Percentiles rank a stretch among this genome's conserved stretches.
Evolutionary conservation across 2,329 filamentous ascomycete species (phyloP).

Genomic region (Pestalotiopsis sp.): DNA sequence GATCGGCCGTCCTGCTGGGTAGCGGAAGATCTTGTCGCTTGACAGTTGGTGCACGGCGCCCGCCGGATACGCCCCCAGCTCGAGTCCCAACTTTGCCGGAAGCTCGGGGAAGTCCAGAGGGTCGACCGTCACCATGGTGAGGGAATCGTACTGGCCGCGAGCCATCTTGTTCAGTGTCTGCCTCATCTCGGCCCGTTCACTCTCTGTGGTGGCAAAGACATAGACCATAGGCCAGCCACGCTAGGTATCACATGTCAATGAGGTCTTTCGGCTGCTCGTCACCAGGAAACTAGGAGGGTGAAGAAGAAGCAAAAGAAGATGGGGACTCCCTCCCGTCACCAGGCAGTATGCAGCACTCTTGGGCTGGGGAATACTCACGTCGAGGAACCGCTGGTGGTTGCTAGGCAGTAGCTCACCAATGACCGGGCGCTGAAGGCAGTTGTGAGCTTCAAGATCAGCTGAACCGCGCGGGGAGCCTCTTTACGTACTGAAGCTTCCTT

Average conservation of each 20-base stretch:
- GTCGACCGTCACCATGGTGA: conserved; percentile 39
- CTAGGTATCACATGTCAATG: conserved; percentile 7
- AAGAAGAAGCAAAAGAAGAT: too few species aligned
- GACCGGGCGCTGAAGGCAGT: conserved; percentile 23
- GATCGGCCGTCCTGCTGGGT: conserved; percentile 33
- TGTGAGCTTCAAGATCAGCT: not conserved
- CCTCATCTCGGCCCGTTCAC: conserved; percentile 32
- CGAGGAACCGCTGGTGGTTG: conserved; percentile 36
- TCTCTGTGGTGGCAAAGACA: conserved; percentile 35
- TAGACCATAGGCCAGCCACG: conserved; percentile 41
- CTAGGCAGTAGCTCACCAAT: conserved; percentile 35
- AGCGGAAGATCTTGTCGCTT: conserved; percentile 37
- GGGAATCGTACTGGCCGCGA: conserved; percentile 33
- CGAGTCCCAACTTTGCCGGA: conserved; percentile 34
- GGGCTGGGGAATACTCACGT: conserved; percentile 29
- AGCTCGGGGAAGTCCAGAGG: conserved; percentile 39
- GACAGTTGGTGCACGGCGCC: conserved; percentile 40
- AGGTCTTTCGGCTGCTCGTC: not conserved
- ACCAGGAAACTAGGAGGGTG: not conserved
- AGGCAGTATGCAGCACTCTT: too few species aligned
- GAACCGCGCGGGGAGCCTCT: too few species aligned
- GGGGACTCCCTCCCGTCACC: too few species aligned
- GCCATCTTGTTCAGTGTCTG: conserved; percentile 33
- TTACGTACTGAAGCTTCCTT: conserved; percentile 22
- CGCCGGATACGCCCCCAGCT: conserved; percentile 28